These are phyloP conservation scores for Fraxinus baroniana DNA, from an alignment of 305 asterid genomes.

Conservation along the genomic window DNA sequence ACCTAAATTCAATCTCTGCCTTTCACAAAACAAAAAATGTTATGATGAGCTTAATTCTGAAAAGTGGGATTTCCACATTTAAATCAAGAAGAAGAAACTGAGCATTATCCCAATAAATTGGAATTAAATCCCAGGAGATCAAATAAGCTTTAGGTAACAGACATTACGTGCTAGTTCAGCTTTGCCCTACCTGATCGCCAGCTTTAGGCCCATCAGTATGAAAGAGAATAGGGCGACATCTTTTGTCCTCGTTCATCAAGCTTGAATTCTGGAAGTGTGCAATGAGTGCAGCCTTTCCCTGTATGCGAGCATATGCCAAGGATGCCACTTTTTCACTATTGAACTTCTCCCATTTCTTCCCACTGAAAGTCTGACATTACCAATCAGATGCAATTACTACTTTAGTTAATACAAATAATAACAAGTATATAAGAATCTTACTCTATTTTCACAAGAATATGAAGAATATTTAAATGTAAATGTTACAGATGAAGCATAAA, in stretches of 20 bases:
- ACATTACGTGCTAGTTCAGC: not conserved
- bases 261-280: constrained; percentile 99
- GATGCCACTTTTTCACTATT: constrained; percentile 98
- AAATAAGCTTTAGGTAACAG: not conserved
- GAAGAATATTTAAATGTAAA: not conserved
- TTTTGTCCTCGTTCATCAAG: constrained; percentile 98
- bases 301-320: constrained; percentile 97
- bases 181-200: constrained; percentile 84
- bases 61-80: not conserved
- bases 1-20: not conserved
- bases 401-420: constrained; percentile 21
- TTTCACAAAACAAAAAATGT: constrained; percentile 11
- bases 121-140: not conserved
- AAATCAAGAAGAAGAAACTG: not conserved
- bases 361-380: constrained; percentile 72
- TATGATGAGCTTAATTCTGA: constrained; percentile 19
- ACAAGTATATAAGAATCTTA: constrained; percentile 22
- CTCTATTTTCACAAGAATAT: not conserved
- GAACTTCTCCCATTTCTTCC: constrained; percentile 99
- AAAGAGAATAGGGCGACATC: constrained; percentile 96
- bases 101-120: not conserved
- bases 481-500: constrained; percentile 22
- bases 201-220: constrained; percentile 99
- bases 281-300: constrained; percentile 94
- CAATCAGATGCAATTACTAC: constrained; percentile 11